Base-by-base conservation (phyloP, 805 yeast genomes). In the Wickerhamomyces kurtzmanii region DNA sequence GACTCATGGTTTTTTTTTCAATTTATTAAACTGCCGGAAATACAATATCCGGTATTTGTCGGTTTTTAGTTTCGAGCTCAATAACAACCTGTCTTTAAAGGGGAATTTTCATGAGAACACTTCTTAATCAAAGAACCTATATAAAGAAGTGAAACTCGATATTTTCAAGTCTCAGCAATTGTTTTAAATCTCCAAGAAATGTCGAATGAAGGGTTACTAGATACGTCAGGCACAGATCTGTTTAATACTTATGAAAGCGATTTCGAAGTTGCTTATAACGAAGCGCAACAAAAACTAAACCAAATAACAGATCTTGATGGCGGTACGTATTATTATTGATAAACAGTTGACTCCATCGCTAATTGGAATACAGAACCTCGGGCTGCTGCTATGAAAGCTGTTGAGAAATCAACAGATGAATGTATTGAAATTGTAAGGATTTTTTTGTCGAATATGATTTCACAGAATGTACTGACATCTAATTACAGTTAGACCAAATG, bases 341-440 rank as follows among this genome's bases (percentile, higher is more conserved):
- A 12, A 18, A 22, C 20, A 12, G 40, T 40, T 10, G 15, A 9
- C 22, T 5, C 13, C 14, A 18, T 2, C 22, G 19, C 7, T 14
- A 8, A 16, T 5, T 12, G 10, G 14, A 15, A 28, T 16, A 14
- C 31, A 62, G 75, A 65, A 27, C 68, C 61, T 28, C 62, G 85
- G 31, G 62, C 65, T 22, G 61, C 56, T 8, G 62, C 75, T 12
- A 59, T 77, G 54, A 67, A 67, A 40, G 71, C 76, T 11, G 65
- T 73, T 3, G 86, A 81, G 44, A 60, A 65, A 24, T 68, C 78
- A 12, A 61, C 80, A n/a, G 94, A 84, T 42, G 94, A 84, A 45
- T 78, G 80, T 20, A 67, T 74, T 31, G 94, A 83, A 46, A 64
- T 83, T 22, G 60, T 60, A 41, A 30, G 64, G 45, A 10, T 9